Evolutionary conservation across 352 stramenopile species (phyloP).

Genomic region (Globisporangium polare): DNA sequence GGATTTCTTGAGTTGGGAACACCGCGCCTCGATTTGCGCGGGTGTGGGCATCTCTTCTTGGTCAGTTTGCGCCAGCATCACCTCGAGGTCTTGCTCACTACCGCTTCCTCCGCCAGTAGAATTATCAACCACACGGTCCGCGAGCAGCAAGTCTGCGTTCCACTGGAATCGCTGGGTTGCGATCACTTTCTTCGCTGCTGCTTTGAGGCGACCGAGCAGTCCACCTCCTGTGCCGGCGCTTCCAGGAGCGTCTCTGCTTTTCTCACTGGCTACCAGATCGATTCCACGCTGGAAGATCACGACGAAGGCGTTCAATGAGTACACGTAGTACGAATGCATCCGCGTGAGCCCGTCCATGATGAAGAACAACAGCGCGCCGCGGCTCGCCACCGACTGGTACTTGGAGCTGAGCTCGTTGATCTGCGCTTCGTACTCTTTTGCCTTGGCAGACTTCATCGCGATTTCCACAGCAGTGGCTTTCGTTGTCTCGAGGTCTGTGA

Average conservation of each 20-base stretch:
- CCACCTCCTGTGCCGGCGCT: conserved; percentile 23
- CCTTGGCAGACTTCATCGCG: conserved; percentile 74
- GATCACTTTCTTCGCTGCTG: conserved; percentile 82
- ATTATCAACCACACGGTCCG: conserved; percentile 60
- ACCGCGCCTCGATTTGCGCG: conserved; percentile 50
- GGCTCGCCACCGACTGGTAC: conserved; percentile 89
- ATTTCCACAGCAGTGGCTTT: conserved; percentile 89
- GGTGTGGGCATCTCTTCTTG: conserved; percentile 55
- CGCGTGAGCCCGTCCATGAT: conserved; percentile 91
- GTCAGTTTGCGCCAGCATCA: conserved; percentile 56
- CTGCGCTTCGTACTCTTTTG: conserved; percentile 63
- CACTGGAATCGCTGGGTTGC: conserved; percentile 82
- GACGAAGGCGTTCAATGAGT: conserved; percentile 94
- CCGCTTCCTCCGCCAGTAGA: conserved; percentile 10
- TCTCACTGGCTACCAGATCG: conserved; percentile 72
- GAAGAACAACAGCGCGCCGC: conserved; percentile 95
- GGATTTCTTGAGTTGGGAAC: conserved; percentile 51
- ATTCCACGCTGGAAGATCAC: conserved; percentile 95
- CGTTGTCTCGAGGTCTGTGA: conserved; percentile 92
- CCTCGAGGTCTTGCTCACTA: conserved; percentile 58
- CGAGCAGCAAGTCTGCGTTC: conserved; percentile 80
- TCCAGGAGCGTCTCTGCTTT: conserved; percentile 17
- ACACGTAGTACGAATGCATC: conserved; percentile 95
- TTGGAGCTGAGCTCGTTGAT: conserved; percentile 88
- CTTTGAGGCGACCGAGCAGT: conserved; percentile 62